These are phyloP conservation scores for Sutorius eximius DNA, from an alignment of 1,284 basidiomycete species.

Conservation along the genomic window DNA sequence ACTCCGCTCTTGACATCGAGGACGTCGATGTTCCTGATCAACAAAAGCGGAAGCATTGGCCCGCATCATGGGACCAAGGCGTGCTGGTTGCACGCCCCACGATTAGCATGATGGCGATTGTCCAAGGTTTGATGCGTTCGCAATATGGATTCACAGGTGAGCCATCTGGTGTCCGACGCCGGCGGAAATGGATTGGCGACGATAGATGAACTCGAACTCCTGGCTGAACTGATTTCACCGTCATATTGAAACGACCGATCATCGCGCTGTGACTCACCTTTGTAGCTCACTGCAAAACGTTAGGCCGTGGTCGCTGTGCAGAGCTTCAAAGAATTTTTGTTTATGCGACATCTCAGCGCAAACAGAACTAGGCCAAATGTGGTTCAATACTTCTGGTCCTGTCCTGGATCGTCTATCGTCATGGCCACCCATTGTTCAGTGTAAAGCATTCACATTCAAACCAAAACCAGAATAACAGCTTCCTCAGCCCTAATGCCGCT, in stretches of 20 bases:
- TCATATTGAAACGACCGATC: slow-evolving; percentile 13
- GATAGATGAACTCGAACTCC: neutral
- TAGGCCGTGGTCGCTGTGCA: neutral
- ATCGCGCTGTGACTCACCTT: neutral
- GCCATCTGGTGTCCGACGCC: neutral
- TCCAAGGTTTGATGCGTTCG: neutral
- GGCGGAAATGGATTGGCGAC: slow-evolving; percentile 2
- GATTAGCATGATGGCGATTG: neutral
- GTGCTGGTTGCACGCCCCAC: neutral
- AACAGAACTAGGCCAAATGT: neutral
- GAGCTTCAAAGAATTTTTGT: neutral
- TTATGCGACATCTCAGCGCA: neutral
- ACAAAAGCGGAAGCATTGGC: neutral
- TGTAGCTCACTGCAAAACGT: neutral
- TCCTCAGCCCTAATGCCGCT: neutral
- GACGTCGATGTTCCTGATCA: neutral
- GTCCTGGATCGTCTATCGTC: neutral
- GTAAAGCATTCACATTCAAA: too few species aligned
- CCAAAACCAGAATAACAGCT: neutral
- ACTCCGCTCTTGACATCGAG: neutral
- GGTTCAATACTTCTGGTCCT: neutral
- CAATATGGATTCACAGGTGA: neutral
- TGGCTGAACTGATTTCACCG: slow-evolving; percentile 9
- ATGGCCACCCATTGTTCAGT: neutral
- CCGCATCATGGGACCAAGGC: too few species aligned